Percentiles rank a stretch among this genome's conserved stretches.
Conservation (phyloP, 495 filamentous ascomycete genomes). For the Venustampulla echinocandica region DNA sequence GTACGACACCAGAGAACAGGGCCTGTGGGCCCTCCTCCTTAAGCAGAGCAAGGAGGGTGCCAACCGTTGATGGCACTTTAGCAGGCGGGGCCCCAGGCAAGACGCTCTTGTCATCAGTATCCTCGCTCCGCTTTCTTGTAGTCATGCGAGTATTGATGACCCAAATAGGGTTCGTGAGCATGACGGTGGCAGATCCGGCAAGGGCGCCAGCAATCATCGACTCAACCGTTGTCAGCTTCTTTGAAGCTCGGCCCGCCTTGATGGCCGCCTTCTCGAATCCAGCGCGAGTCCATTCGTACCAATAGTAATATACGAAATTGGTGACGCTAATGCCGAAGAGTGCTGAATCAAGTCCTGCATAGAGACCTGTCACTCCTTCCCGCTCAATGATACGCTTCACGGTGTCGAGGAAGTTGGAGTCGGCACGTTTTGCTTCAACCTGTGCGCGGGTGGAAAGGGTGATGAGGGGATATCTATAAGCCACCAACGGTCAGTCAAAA, state of each 20-base stretch:
- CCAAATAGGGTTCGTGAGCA: constrained; percentile 98
- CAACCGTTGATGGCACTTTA: constrained; percentile 60
- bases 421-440: constrained; percentile 89
- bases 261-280: constrained; percentile 77
- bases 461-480: constrained; percentile 80
- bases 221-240: constrained; percentile 81
- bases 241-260: constrained; percentile 64
- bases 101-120: constrained; percentile 33
- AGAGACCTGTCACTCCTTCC: constrained; percentile 82
- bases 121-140: constrained; percentile 58
- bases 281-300: constrained; percentile 95
- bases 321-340: constrained; percentile 97
- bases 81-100: constrained; percentile 23
- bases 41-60: constrained; percentile 68
- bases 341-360: constrained; percentile 79
- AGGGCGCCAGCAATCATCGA: constrained; percentile 93
- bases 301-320: constrained; percentile 99
- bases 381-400: constrained; percentile 80
- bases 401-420: constrained; percentile 71
- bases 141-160: constrained; percentile 98
- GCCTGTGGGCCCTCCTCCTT: constrained; percentile 71
- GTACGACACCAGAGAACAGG: constrained; percentile 86
- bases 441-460: constrained; percentile 96
- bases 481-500: background rate
- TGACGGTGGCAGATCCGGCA: constrained; percentile 85